Evolutionary conservation across 1,284 basidiomycete genomes (phyloP), one percentile per base, ranked within the genome.

Genomic region (Mycena citricolor): DNA sequence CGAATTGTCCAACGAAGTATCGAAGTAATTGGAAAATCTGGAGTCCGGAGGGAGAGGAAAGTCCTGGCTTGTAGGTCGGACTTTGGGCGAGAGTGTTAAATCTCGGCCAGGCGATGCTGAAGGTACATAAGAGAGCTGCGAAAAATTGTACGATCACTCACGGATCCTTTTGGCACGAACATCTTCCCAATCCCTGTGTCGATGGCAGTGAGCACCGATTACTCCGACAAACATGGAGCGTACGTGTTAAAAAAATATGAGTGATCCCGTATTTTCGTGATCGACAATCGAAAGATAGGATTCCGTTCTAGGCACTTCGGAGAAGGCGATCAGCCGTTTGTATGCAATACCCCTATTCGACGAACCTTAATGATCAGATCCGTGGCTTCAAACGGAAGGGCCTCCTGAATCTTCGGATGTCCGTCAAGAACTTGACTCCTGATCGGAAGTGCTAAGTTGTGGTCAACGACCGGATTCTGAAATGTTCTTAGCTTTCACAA

Each of bases 231-330:
- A 26, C 17, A 20, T 10, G 30, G 5, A 3, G 64, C 76, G 41
- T 56, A 79, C 77, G 71, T 60, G 8, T 61, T 55, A 7, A 59
- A 54, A 49, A 80, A 79, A 55, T 74, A 78, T 6, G 58, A 47
- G 54, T 80, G 76, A 7, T 51, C 55, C 53, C 65, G 72, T 26
- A 77, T 66, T 8, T 64, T 59, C 8, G 57, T 44, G 30, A 70
- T 66, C 34, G 58, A 61, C 26, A 68, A 56, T 24, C 77, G 72
- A 20, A 75, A 52, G 4, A 62, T 59, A 12, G 78, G 69, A 54
- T 80, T 80, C n/a, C 72, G 67, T 60, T 80, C 71, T n/a, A 79
- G 56, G 44, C 77, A 79, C 77, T 79, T n/a, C n/a, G 35, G 22
- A 29, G 24, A 46, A 44, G 23, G 44, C 31, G 32, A 39, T 33